A percentile compares a stretch with the other conserved stretches of the same genome.
Evolutionary conservation across 805 yeast genomes (phyloP).

Genomic region (Ogataea thermomethanolica): DNA sequence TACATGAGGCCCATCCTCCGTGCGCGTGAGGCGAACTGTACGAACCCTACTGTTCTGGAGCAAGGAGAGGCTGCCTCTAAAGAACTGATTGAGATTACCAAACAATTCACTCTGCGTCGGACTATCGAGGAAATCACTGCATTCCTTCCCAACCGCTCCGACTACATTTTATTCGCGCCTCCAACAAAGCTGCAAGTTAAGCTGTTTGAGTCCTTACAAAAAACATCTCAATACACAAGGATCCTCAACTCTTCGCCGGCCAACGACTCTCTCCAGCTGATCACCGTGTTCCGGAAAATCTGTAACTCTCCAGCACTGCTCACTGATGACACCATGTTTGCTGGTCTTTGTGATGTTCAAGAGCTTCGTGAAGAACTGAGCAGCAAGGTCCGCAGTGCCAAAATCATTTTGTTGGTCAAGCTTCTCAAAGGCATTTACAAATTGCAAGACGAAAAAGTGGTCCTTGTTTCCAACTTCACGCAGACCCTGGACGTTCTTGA

Average conservation of each 20-base stretch:
- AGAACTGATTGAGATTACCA: slow-evolving; percentile 63
- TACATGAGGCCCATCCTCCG: slow-evolving; percentile 68
- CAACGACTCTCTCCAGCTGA: slow-evolving; percentile 58
- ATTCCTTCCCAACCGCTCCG: slow-evolving; percentile 72
- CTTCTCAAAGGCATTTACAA: slow-evolving; percentile 48
- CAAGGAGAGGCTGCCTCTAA: slow-evolving; percentile 60
- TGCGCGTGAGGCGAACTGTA: slow-evolving; percentile 65
- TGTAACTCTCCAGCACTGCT: slow-evolving; percentile 78
- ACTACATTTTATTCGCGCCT: slow-evolving; percentile 69
- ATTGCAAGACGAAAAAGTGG: slow-evolving; percentile 63
- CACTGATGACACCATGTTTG: slow-evolving; percentile 44
- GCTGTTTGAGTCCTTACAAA: slow-evolving; percentile 50
- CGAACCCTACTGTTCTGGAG: slow-evolving; percentile 43
- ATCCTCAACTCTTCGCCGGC: slow-evolving; percentile 30
- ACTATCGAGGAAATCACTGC: slow-evolving; percentile 53
- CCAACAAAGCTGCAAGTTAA: slow-evolving; percentile 63
- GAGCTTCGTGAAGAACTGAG: slow-evolving; percentile 30
- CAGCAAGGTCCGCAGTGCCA: slow-evolving; percentile 49
- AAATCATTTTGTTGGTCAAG: slow-evolving; percentile 56
- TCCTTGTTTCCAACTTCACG: slow-evolving; percentile 83
- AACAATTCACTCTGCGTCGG: slow-evolving; percentile 67
- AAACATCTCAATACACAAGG: slow-evolving; percentile 34
- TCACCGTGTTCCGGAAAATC: slow-evolving; percentile 71
- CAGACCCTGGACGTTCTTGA: slow-evolving; percentile 80
- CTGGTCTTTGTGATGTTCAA: slow-evolving; percentile 24